Evolutionary conservation across 2,329 filamentous ascomycete species (phyloP), one percentile per base, ranked within the genome.

Genomic region (Pseudocercospora macadamiae): DNA sequence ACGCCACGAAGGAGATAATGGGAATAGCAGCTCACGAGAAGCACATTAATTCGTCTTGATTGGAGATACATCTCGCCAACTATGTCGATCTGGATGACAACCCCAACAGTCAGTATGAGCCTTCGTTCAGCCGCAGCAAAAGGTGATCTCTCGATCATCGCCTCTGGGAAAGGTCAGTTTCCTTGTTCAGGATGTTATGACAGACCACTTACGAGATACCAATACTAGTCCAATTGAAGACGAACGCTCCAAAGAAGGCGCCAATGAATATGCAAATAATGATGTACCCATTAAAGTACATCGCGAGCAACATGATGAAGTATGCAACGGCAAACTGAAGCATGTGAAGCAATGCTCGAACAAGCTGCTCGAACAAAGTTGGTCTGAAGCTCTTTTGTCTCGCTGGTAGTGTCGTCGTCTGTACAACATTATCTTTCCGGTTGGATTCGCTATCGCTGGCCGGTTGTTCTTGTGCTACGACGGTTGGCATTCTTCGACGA

Each of bases 251-350:
- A 4, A 93, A 57, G 64, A 85, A 91, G 0, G 88, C 85, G 1
- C 91, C 91, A 55, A 93, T 83, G 62, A 93, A 84, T 72, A 95
- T 91, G 66, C 86, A 90, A 59, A 93, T 87, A 72, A 95, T 90
- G 63, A 95, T 82, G 74, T 91, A 95, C 6, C 78, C 83, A 59
- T 87, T 86, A 73, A 81, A 87, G 63, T 86, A 86, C 84, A 87
- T 87, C 18, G 83, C 82, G 23, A 87, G 55, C 39, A 68, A 51
- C 90, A 95, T 93, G 68, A 93, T 74, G 66, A 93, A 86, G 72
- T 93, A 95, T 2, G 89, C 89, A 1, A 91, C 82, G 0, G 85
- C 86, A 68, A 93, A 91, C 65, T 90, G 88, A 3, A 85, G 56
- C 76, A 86, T 86, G 66, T 93, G 89, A 18, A 93, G 72, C 3